phyloP scores from a whole-genome alignment of 257 asterid species.

The Petunia axillaris region DNA sequence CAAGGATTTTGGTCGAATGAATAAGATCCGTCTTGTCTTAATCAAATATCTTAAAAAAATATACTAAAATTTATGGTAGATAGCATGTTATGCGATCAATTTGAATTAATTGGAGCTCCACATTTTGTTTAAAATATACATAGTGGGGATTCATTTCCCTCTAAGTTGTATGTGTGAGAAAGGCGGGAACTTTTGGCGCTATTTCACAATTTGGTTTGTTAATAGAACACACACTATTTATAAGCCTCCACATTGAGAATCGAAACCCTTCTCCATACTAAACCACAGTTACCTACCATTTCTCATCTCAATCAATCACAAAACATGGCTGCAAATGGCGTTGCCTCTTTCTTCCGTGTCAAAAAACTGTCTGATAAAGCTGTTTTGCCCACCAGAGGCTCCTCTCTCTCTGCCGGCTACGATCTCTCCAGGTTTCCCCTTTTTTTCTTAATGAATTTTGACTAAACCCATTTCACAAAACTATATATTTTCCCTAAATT shows the following conservation, averaged over 20 bases:
- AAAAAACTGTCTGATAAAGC: conserved; percentile 51
- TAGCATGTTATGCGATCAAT: too few relatives aligned
- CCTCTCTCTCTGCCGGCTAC: conserved; percentile 48
- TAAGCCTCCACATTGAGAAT: not conserved
- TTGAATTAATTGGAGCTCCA: too few relatives aligned
- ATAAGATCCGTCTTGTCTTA: too few relatives aligned
- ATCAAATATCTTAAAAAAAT: too few relatives aligned
- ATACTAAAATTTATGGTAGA: too few relatives aligned
- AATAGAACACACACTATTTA: not conserved
- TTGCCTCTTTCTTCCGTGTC: conserved; percentile 36
- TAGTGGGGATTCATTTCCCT: not conserved
- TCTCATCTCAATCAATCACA: not conserved
- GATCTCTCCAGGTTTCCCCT: conserved; percentile 46
- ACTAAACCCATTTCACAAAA: not conserved
- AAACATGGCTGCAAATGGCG: conserved; percentile 19
- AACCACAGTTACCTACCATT: not conserved
- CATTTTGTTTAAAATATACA: not conserved
- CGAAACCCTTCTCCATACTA: not conserved
- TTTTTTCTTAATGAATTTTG: not conserved
- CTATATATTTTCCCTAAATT: not conserved
- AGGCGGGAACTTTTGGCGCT: conserved; percentile 64
- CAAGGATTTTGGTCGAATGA: too few relatives aligned
- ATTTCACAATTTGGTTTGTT: conserved; percentile 10
- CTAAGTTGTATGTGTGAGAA: not conserved
- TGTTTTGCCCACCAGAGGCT: conserved; percentile 43